phyloP scores from a whole-genome alignment of 495 filamentous ascomycete genomes.

The Penicillium nucicola region DNA sequence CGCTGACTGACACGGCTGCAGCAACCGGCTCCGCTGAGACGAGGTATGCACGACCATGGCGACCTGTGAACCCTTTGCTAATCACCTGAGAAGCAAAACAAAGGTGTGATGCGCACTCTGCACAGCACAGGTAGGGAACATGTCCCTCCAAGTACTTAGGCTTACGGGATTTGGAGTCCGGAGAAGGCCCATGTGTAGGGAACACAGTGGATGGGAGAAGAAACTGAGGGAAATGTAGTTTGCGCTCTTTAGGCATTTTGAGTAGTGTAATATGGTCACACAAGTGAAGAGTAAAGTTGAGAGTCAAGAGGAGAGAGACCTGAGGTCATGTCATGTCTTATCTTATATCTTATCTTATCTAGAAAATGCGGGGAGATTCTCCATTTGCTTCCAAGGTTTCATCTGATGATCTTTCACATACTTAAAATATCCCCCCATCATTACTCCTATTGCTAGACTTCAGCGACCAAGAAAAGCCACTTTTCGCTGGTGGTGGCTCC shows the following conservation, averaged over 20 bases:
- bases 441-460: conserved; percentile 49
- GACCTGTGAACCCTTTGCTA: conserved; percentile 87
- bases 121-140: conserved; percentile 67
- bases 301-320: background rate
- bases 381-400: no score
- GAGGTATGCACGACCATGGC: conserved; percentile 91
- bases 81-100: conserved; percentile 77
- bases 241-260: conserved; percentile 16
- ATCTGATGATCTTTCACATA: no score
- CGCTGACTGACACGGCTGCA: conserved; percentile 26
- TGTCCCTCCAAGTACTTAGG: conserved; percentile 46
- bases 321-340: conserved; percentile 12
- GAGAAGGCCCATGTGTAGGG: conserved; percentile 29
- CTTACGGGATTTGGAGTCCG: conserved; percentile 8
- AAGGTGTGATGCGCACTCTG: conserved; percentile 69
- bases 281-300: background rate
- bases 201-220: conserved; percentile 50
- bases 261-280: no score
- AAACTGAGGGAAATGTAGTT: conserved; percentile 40
- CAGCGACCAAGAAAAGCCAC: conserved; percentile 87
- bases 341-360: conserved; percentile 3
- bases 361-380: no score
- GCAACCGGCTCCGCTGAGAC: conserved; percentile 49
- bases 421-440: no score
- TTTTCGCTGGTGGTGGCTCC: conserved; percentile 57